Conservation (phyloP, 2,329 filamentous ascomycete species). For the Pseudogymnoascus sp. region DNA sequence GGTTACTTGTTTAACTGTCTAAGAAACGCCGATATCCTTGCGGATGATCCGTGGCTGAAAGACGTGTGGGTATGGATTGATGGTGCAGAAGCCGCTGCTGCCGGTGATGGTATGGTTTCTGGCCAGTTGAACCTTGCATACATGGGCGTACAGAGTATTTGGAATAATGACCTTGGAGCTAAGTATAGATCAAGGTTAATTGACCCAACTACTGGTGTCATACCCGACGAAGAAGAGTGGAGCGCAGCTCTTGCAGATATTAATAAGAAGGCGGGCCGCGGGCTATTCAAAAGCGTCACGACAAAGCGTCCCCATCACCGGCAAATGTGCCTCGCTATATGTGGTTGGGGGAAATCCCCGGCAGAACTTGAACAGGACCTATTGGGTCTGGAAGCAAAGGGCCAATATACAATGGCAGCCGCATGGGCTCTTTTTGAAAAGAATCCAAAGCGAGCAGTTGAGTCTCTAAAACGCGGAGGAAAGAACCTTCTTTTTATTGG, state of each 20-base stretch:
- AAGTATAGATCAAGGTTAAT: constrained; percentile 31
- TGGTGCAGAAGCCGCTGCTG: constrained; percentile 55
- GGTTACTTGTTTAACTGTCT: constrained; percentile 57
- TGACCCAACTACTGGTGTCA: constrained; percentile 32
- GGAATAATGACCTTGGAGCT: constrained; percentile 59
- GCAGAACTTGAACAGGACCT: constrained; percentile 39
- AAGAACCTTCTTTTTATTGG: constrained; percentile 62
- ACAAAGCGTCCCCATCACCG: constrained; percentile 64
- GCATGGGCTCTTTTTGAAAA: constrained; percentile 70
- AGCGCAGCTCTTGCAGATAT: constrained; percentile 56
- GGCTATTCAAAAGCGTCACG: constrained; percentile 52
- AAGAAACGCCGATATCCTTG: constrained; percentile 58
- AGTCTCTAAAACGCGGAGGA: constrained; percentile 61
- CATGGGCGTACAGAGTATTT: constrained; percentile 65
- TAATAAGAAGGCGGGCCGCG: constrained; percentile 54
- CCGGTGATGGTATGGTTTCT: constrained; percentile 62
- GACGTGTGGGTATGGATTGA: constrained; percentile 72
- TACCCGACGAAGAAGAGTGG: constrained; percentile 36
- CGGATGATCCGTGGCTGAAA: constrained; percentile 66
- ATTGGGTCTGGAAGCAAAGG: constrained; percentile 38
- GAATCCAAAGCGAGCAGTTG: constrained; percentile 58
- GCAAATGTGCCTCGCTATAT: constrained; percentile 67
- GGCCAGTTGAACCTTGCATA: constrained; percentile 65
- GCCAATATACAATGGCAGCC: constrained; percentile 64
- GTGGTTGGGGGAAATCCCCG: constrained; percentile 58